Base-by-base conservation (phyloP, 2,329 filamentous ascomycete species). In the Xylariaceae sp. region DNA sequence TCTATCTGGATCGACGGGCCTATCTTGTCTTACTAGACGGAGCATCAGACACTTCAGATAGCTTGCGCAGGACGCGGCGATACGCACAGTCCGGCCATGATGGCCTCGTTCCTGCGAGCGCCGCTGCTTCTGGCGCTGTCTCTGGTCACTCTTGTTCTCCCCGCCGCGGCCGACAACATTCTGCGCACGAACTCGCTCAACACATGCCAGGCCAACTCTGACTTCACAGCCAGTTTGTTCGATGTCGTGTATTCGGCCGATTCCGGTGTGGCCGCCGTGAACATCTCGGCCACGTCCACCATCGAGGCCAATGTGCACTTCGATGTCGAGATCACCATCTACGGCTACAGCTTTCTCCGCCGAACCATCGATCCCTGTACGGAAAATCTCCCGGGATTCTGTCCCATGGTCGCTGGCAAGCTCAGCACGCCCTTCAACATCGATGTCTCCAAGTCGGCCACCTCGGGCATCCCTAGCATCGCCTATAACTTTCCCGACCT, bases 401-500 rank as follows among this genome's bases (percentile, higher is more conserved):
- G 86, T 57, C 85, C 85, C 28, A 89, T 92, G 84, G 77, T 72
- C 41, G 72, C 83, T 4, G 85, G 83, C 39, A 75, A 78, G 38
- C 28, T 53, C 4, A 43, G 44, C 22, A 37, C 50, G 27, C 50
- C 48, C 32, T 87, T 87, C 53, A 83, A 83, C 51, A 56, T 90
- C 22, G 58, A 64, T 2, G 62, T 92, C 31, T 61, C 67, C 33
- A 7, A 36, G 2, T 21, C 68, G 17, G 74, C 82, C 24, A 63
- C 85, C 38, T 61, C 64, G 16, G 60, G 74, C 34, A 79, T 96
- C 51, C 89, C 89, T 37, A 76, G 75, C 31, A 90, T 95, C 52
- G 84, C 87, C 33, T 96, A 92, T 63, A 81, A 74, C 32, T 83
- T 96, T 27, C 89, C 89, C 31, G 90, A 95, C 68, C 71, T 95